Base-by-base conservation (phyloP, 1,284 basidiomycete genomes). In the Inonotus obliquus region DNA sequence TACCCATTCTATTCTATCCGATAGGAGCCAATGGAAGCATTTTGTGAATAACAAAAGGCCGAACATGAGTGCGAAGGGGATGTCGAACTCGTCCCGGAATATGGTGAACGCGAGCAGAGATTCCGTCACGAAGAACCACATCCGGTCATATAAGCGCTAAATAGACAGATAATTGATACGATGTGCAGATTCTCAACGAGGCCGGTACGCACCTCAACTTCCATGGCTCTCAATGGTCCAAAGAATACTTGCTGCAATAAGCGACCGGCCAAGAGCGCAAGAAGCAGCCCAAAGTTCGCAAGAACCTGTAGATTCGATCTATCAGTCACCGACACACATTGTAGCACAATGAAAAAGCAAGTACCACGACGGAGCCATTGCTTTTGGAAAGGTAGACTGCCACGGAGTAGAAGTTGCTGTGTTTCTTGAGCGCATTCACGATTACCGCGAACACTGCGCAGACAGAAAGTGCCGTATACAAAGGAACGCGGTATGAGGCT, bases 41-140 rank as follows among this genome's bases (percentile, higher is more conserved):
- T 98, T 98, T 68, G 98, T 83, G 69, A 98, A 96, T 14, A 98
- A 83, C 21, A 99, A 78, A 66, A 94, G 85, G 19, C 92, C 89
- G 71, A 98, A 98, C 83, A 98, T 92, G 66, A 96, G 77, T 39
- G 89, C 89, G 72, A 98, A 98, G 1, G 88, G 85, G n/a, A 90
- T 84, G 73, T 97, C 92, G 73, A 95, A 94, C 73, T 94, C 92
- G 73, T 95, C 91, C 61, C 95, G 83, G 77, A 99, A 99, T 68
- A 98, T 98, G 32, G 96, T 96, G 71, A 98, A 91, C 2, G 96
- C 96, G 53, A 99, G 79, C 44, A 99, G 80, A 5, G 93, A 96
- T 73, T 99, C 96, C 0, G 96, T 98, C 59, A 98, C 85, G 74
- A 97, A 97, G 77, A 96, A 96, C 96, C 97, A 98, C 48, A 94